These are phyloP conservation scores for Phytomonas francai DNA, from an alignment of 208 protist species.

Conservation along the genomic window DNA sequence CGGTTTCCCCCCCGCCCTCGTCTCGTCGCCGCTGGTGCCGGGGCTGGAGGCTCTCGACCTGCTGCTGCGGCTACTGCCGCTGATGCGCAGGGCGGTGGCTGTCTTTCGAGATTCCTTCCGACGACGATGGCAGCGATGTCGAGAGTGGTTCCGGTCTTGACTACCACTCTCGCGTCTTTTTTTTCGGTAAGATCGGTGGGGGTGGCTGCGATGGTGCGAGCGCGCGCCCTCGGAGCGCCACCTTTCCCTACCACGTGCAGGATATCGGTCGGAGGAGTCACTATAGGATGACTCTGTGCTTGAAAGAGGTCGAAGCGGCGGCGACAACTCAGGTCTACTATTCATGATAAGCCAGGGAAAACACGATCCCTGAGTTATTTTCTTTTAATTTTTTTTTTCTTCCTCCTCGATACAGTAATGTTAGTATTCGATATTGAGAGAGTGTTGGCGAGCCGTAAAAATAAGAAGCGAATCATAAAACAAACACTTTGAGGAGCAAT, in stretches of 20 bases:
- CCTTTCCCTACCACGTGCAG: background rate
- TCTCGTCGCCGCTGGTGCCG: background rate
- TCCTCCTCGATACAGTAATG: background rate
- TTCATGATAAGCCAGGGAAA: background rate
- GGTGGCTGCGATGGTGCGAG: background rate
- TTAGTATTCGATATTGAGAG: background rate
- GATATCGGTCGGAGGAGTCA: background rate
- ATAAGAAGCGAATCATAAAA: background rate
- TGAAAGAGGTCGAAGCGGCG: background rate
- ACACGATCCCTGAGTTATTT: background rate
- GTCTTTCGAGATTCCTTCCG: slow-evolving; percentile 3
- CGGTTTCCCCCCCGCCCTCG: slow-evolving; percentile 13
- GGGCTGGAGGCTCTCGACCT: background rate
- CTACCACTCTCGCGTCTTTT: background rate
- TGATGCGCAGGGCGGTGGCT: background rate
- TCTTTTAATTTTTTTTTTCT: background rate
- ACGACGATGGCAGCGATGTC: slow-evolving; percentile 8
- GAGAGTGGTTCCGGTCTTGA: background rate
- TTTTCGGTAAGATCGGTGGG: background rate
- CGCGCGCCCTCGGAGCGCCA: background rate
- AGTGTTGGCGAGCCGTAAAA: background rate
- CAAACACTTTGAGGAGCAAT: background rate
- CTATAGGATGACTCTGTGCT: background rate
- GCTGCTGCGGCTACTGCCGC: slow-evolving; percentile 1
- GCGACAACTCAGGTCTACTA: background rate